Evolutionary conservation across 306 rosid species (phyloP).

Genomic region (Sicyos edulis): DNA sequence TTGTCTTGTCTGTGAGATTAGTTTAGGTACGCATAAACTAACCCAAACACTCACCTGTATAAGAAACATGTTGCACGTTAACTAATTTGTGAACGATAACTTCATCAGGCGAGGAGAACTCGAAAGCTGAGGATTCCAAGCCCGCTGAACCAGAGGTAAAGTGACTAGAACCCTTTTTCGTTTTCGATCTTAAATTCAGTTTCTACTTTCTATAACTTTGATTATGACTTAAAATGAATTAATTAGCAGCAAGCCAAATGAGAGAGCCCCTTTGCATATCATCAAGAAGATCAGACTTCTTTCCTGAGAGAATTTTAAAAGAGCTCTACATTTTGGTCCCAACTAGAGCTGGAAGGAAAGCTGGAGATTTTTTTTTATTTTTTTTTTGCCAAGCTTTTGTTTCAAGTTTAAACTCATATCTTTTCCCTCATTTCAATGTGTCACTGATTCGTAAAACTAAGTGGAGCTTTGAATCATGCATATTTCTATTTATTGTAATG

Average conservation of each 20-base stretch:
- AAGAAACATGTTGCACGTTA: not conserved
- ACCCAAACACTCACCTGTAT: too few species aligned
- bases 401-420: not conserved
- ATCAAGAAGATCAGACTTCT: not conserved
- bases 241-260: not conserved
- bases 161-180: not conserved
- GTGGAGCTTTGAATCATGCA: slow-evolving; percentile 10
- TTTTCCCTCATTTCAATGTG: not conserved
- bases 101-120: slow-evolving; percentile 51
- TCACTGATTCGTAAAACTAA: not conserved
- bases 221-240: not conserved
- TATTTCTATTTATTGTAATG: slow-evolving; percentile 6
- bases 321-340: slow-evolving; percentile 4
- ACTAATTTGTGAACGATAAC: not conserved
- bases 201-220: not conserved
- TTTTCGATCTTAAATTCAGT: not conserved
- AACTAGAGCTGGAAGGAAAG: not conserved
- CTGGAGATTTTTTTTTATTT: too few species aligned
- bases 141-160: slow-evolving; percentile 50
- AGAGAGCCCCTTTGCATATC: not conserved
- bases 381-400: slow-evolving; percentile 13
- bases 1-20: too few species aligned
- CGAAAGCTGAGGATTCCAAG: slow-evolving; percentile 54
- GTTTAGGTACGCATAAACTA: too few species aligned
- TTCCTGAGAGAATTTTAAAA: not conserved